Evolutionary conservation across 2,329 filamentous ascomycete genomes (phyloP).

Genomic region (Bipolaris gigantea): DNA sequence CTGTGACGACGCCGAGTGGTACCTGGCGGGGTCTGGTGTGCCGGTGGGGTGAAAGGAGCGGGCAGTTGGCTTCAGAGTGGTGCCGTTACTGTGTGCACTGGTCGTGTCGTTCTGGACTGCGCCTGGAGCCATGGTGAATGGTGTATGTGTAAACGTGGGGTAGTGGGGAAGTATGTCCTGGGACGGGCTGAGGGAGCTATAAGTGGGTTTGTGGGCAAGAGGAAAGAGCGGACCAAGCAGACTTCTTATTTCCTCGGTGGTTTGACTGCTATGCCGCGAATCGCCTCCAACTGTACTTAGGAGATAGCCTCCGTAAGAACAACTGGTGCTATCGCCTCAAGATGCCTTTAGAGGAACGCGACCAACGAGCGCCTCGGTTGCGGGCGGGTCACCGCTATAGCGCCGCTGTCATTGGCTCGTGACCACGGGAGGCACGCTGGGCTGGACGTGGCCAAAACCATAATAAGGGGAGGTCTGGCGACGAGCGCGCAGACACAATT

Average conservation of each 20-base stretch:
- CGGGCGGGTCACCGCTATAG: conserved; percentile 26
- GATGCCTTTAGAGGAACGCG: conserved; percentile 23
- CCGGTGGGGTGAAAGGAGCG: conserved; percentile 43
- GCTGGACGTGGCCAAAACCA: neutral
- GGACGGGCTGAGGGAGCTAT: neutral
- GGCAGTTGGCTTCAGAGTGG: conserved; percentile 42
- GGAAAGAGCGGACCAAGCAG: conserved; percentile 5
- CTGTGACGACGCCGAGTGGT: conserved; percentile 77
- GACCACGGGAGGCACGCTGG: conserved; percentile 4
- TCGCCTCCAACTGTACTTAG: conserved; percentile 33
- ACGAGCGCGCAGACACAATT: neutral
- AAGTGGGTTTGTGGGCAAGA: conserved; percentile 6
- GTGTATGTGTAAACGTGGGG: conserved; percentile 20
- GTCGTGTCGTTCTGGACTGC: conserved; percentile 33
- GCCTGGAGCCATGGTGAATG: conserved; percentile 40
- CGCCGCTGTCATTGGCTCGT: conserved; percentile 25
- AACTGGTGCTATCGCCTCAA: conserved; percentile 16
- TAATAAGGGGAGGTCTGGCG: neutral
- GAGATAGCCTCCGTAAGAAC: conserved; percentile 15
- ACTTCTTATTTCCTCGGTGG: conserved; percentile 26
- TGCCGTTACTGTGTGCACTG: conserved; percentile 29
- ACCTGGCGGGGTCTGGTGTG: conserved; percentile 49
- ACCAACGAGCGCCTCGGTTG: conserved; percentile 24
- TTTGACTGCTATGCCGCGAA: conserved; percentile 26
- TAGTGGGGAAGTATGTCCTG: conserved; percentile 15